Conservation (phyloP, 176 grass and related monocot species). For the Cenchrus fungigraminus region DNA sequence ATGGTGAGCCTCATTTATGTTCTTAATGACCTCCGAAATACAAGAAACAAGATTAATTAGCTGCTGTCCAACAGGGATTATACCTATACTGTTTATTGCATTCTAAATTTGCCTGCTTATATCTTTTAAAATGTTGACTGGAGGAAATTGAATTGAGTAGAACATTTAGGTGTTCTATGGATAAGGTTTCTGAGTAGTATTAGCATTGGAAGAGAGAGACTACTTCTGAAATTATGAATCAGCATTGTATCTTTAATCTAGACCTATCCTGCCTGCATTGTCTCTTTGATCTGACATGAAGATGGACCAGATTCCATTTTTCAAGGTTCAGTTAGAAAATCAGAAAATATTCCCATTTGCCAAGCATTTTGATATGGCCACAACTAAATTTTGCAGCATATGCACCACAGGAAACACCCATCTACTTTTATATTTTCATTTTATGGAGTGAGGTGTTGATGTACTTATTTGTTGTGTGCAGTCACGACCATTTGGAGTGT, state of each 20-base stretch:
- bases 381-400: too few species aligned
- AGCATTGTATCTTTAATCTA: neutral
- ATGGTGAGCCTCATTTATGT: slow-evolving; percentile 63
- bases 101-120: neutral
- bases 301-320: neutral
- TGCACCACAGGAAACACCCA: neutral
- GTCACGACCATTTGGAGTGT: slow-evolving; percentile 97
- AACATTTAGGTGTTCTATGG: neutral
- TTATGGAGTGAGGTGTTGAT: slow-evolving; percentile 19
- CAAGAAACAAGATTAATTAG: slow-evolving; percentile 18
- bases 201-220: neutral
- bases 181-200: too few species aligned
- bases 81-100: neutral
- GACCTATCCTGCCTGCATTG: neutral
- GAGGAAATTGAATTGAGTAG: neutral
- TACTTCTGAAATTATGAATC: neutral
- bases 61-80: neutral
- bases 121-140: neutral
- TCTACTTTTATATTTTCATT: neutral
- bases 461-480: slow-evolving; percentile 42
- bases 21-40: slow-evolving; percentile 4
- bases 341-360: neutral
- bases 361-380: neutral
- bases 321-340: slow-evolving; percentile 8
- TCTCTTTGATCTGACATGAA: neutral